Conservation (phyloP, 2,329 filamentous ascomycete genomes). For the Talaromyces albobiverticillius region DNA sequence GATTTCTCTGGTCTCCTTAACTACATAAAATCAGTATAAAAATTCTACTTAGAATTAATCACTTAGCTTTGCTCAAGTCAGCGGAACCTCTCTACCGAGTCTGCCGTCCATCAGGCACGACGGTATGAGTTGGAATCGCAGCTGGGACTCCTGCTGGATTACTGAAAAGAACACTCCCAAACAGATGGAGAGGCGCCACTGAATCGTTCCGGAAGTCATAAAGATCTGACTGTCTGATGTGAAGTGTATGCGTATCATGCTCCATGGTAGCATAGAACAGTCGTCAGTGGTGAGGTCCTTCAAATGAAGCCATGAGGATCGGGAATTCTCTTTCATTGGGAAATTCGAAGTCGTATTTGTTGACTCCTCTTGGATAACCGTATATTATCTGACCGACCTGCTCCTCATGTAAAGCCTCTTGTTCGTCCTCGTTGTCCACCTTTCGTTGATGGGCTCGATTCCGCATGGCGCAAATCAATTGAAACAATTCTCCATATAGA, state of each 20-base stretch:
- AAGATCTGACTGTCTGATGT: not conserved
- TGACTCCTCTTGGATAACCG: not conserved
- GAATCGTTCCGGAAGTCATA: not conserved
- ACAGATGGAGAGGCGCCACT: not conserved
- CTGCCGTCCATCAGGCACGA: too few relatives aligned
- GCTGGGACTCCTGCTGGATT: not conserved
- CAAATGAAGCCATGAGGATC: not conserved
- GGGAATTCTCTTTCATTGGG: not conserved
- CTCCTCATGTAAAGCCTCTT: not conserved
- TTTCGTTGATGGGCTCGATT: conserved; percentile 1
- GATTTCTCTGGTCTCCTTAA: too few relatives aligned
- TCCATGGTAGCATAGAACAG: not conserved
- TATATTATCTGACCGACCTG: not conserved
- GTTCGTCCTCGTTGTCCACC: not conserved
- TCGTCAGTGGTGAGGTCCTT: not conserved
- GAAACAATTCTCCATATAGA: not conserved
- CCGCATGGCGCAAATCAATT: not conserved
- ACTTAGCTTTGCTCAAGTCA: too few relatives aligned
- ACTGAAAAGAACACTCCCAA: not conserved
- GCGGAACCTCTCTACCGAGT: too few relatives aligned
- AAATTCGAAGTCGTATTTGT: not conserved
- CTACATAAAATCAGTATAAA: too few relatives aligned
- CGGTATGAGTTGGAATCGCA: not conserved
- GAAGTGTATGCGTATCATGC: not conserved
- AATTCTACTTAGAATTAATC: too few relatives aligned